These are phyloP conservation scores for Fraxinus paxiana DNA, from an alignment of 305 asterid genomes.

Conservation along the genomic window DNA sequence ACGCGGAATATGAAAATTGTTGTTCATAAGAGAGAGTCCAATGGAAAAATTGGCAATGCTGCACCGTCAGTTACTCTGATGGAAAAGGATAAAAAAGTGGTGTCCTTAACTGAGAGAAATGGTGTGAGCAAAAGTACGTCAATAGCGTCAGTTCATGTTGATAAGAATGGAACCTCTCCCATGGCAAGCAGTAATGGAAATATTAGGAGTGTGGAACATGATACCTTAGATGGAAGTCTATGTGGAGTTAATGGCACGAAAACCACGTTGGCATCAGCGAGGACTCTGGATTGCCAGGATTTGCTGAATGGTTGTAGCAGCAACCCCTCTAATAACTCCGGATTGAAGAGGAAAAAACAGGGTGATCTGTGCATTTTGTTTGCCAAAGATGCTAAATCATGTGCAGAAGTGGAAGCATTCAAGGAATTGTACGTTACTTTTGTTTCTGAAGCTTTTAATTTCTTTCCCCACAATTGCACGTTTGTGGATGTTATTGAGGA, in stretches of 20 bases:
- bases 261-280: constrained; percentile 24
- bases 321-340: constrained; percentile 35
- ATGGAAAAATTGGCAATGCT: constrained; percentile 38
- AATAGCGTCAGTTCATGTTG: constrained; percentile 23
- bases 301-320: constrained; percentile 33
- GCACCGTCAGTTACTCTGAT: constrained; percentile 31
- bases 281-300: constrained; percentile 29
- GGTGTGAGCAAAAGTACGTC: constrained; percentile 22
- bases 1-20: constrained; percentile 43
- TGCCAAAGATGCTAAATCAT: constrained; percentile 57
- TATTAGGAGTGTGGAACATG: constrained; percentile 24
- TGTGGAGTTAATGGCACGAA: constrained; percentile 29
- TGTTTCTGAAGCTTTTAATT: constrained; percentile 19
- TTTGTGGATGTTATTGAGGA: neutral
- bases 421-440: constrained; percentile 62
- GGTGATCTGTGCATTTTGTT: constrained; percentile 51
- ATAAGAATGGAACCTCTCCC: constrained; percentile 30
- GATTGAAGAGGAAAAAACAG: constrained; percentile 59
- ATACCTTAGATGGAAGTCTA: constrained; percentile 24
- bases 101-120: constrained; percentile 31
- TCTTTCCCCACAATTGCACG: neutral
- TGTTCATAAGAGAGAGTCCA: constrained; percentile 37
- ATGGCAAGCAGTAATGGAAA: constrained; percentile 38
- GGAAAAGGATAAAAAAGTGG: constrained; percentile 32
- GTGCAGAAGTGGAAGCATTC: constrained; percentile 58